Evolutionary conservation across 2,329 filamentous ascomycete genomes (phyloP), one percentile per base, ranked within the genome.

Genomic region (Cladophialophora chaetospira): DNA sequence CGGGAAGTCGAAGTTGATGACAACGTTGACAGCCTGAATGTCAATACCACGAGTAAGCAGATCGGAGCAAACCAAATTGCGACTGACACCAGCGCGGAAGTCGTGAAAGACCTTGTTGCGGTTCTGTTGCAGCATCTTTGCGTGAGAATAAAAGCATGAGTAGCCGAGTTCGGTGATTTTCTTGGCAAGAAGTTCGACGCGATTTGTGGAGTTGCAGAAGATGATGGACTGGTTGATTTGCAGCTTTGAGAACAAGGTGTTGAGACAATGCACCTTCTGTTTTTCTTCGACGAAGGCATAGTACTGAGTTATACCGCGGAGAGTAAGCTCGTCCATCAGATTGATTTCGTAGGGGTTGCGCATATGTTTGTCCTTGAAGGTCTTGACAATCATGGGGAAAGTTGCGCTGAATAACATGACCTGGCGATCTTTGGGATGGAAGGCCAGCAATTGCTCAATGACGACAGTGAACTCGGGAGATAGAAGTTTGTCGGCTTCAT

Each of bases 151-250:
- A 79, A 97, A 99, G 79, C 94, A 99, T 1, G 94, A 99, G 77
- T 99, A 99, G 64, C 94, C 94, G 64, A 99, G 85, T 74, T 99
- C 95, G 45, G 95, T 99, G 70, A 99, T 99, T 76, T 99, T 99
- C 82, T 99, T 99, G 48, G 94, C 94, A 23, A 99, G 84, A 51
- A 99, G 82, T 76, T 99, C 94, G 60, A 99, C 94, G 64, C 94
- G 90, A 74, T 97, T 97, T 52, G 94, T 99, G 36, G 94, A 99
- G 77, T 99, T 99, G 79, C 94, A 99, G 79, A 99, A 99, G 72
- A 99, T 99, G 78, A 99, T 99, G 62, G 95, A 99, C 79, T 99
- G 94, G 77, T 99, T 99, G 78, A 99, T 99, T 76, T 99, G 93
- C 13, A 99, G 85, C 76, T 97, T 96, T 67, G 92, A 97, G 80